Evolutionary conservation across 805 yeast genomes (phyloP).

Genomic region (Yarrowia osloensis): DNA sequence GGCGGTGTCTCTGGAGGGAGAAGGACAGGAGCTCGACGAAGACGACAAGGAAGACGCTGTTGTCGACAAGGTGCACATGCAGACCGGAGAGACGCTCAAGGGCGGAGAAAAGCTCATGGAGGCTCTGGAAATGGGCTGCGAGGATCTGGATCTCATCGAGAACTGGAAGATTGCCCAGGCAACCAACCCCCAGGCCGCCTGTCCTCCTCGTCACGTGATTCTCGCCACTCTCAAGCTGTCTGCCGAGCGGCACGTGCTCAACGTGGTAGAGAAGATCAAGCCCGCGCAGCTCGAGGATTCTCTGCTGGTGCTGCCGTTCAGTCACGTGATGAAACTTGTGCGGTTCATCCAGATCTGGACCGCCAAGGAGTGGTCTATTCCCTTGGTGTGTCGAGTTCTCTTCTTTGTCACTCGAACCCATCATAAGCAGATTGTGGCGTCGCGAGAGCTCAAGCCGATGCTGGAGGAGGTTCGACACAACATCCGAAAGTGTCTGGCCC

Average conservation of each 20-base stretch:
- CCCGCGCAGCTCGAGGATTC: conserved; percentile 93
- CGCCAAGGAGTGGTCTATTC: conserved; percentile 50
- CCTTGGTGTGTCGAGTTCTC: conserved; percentile 71
- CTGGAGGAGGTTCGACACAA: conserved; percentile 63
- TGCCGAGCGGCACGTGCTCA: conserved; percentile 79
- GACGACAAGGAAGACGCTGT: conserved; percentile 44
- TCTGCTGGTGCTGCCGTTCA: conserved; percentile 83
- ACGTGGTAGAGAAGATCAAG: conserved; percentile 66
- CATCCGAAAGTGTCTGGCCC: conserved; percentile 57
- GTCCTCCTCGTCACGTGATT: conserved; percentile 70
- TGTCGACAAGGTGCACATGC: conserved; percentile 66
- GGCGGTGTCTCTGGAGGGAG: conserved; percentile 67
- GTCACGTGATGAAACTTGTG: conserved; percentile 70
- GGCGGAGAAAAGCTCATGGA: conserved; percentile 93
- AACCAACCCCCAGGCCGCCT: conserved; percentile 50
- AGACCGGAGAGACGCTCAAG: conserved; percentile 86
- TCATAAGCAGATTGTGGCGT: conserved; percentile 70
- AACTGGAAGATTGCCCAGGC: conserved; percentile 51
- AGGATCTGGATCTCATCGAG: conserved; percentile 61
- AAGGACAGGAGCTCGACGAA: conserved; percentile 47
- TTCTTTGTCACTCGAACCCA: conserved; percentile 74
- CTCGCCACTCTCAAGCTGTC: conserved; percentile 67
- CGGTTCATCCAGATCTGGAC: conserved; percentile 79
- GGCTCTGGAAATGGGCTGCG: conserved; percentile 79
- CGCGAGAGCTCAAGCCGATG: conserved; percentile 55